phyloP scores from a whole-genome alignment of 176 grass and related monocot genomes.

The Calamus simplicifolius region DNA sequence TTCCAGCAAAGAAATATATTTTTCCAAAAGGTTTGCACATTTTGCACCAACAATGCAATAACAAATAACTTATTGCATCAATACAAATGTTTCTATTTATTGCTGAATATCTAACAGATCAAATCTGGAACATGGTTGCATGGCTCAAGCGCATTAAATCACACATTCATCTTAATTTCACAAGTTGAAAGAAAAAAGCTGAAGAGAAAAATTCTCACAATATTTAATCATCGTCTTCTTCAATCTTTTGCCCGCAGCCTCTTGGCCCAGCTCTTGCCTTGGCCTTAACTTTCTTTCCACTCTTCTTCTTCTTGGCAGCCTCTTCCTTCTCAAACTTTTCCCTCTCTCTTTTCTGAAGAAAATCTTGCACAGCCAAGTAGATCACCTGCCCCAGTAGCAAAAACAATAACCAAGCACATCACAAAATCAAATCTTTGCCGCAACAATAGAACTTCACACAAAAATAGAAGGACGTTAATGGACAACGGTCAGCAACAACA shows the following conservation, averaged over 20 bases:
- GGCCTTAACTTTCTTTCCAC: slow-evolving; percentile 41
- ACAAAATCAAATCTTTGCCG: background rate
- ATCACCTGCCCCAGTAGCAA: slow-evolving; percentile 44
- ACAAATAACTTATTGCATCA: too few species aligned
- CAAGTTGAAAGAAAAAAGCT: too few species aligned
- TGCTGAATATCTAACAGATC: too few species aligned
- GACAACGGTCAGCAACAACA: too few species aligned
- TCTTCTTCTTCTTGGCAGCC: slow-evolving; percentile 41
- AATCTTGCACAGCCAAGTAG: slow-evolving; percentile 54
- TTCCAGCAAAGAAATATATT: too few species aligned
- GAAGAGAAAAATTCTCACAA: slow-evolving; percentile 20
- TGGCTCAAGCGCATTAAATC: too few species aligned
- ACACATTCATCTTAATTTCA: too few species aligned
- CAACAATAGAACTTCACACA: background rate
- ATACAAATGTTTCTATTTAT: too few species aligned
- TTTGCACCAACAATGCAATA: too few species aligned
- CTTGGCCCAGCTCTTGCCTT: slow-evolving; percentile 31
- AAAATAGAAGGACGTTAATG: background rate
- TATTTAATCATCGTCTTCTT: slow-evolving; percentile 24
- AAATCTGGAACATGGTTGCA: too few species aligned
- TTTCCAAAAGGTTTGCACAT: too few species aligned
- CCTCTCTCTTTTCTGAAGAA: slow-evolving; percentile 66
- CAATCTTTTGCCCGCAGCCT: slow-evolving; percentile 22
- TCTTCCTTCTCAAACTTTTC: slow-evolving; percentile 73
- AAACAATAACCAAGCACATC: background rate